Percentiles rank a stretch among this genome's conserved stretches.
phyloP scores from a whole-genome alignment of 495 filamentous ascomycete species.

The Apiosordaria backusii region DNA sequence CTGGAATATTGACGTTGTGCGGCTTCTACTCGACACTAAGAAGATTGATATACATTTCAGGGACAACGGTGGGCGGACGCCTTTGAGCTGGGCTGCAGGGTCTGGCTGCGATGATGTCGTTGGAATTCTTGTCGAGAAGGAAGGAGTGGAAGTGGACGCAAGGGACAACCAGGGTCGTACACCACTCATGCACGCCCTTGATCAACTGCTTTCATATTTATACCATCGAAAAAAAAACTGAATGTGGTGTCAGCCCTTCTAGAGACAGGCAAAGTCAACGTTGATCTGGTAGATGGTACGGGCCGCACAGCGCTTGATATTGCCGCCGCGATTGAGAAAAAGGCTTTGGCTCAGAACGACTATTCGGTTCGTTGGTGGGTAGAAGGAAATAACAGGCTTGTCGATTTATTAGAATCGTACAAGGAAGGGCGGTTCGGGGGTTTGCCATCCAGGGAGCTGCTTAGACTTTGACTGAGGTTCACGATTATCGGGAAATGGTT shows the following conservation, averaged over 20 bases:
- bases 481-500: not conserved
- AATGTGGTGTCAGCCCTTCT: not conserved
- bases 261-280: not conserved
- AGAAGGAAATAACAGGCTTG: not conserved
- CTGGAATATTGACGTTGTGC: not conserved
- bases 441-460: not conserved
- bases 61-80: not conserved
- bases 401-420: not conserved
- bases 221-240: rapidly evolving
- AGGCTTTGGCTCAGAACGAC: too few relatives aligned
- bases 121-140: not conserved
- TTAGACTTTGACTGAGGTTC: not conserved
- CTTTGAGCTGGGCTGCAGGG: too few relatives aligned
- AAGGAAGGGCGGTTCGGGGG: not conserved
- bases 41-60: not conserved
- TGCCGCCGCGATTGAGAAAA: not conserved
- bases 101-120: too few relatives aligned
- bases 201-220: not conserved
- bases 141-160: not conserved
- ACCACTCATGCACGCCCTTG: not conserved
- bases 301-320: not conserved
- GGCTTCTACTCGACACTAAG: not conserved
- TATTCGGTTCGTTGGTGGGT: not conserved
- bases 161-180: not conserved
- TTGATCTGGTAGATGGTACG: not conserved